Evolutionary conservation across 257 asterid species (phyloP).

Genomic region (Gentiana dahurica): DNA sequence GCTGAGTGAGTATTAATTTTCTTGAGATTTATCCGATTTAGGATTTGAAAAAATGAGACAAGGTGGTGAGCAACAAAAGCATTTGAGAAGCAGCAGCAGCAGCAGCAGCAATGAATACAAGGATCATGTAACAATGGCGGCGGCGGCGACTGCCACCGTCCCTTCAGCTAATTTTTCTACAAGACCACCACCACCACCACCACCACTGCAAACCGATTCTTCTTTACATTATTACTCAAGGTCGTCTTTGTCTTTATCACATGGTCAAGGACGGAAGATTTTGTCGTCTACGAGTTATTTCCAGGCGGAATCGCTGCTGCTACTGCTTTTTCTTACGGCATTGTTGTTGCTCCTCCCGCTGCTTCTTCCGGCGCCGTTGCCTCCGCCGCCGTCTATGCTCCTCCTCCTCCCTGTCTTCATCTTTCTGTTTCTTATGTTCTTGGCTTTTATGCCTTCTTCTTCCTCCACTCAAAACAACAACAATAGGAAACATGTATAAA

Average conservation of each 20-base stretch:
- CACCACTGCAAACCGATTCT: no score
- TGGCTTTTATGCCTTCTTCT: conserved; percentile 61
- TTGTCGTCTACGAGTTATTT: conserved; percentile 24
- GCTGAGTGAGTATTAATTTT: no score
- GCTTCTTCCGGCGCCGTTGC: conserved; percentile 53
- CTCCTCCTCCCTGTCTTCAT: conserved; percentile 54
- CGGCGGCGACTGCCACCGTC: no score
- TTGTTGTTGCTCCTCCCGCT: conserved; percentile 58
- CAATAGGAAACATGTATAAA: no score
- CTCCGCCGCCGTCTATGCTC: conserved; percentile 70
- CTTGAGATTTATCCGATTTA: no score
- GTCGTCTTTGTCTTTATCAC: conserved; percentile 4
- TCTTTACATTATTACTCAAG: no score
- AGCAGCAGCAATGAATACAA: conserved; percentile 5
- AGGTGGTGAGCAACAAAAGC: conserved; percentile 1
- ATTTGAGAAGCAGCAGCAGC: conserved; percentile 6
- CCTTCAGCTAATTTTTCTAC: no score
- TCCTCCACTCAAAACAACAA: neutral
- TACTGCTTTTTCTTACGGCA: conserved; percentile 46
- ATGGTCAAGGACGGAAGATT: conserved; percentile 20
- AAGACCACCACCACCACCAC: no score
- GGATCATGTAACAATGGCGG: neutral
- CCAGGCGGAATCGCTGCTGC: conserved; percentile 38
- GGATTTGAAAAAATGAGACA: neutral
- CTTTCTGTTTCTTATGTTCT: conserved; percentile 37